Evolutionary conservation across 2,329 filamentous ascomycete genomes (phyloP).

Genomic region (Claviceps purpurea): DNA sequence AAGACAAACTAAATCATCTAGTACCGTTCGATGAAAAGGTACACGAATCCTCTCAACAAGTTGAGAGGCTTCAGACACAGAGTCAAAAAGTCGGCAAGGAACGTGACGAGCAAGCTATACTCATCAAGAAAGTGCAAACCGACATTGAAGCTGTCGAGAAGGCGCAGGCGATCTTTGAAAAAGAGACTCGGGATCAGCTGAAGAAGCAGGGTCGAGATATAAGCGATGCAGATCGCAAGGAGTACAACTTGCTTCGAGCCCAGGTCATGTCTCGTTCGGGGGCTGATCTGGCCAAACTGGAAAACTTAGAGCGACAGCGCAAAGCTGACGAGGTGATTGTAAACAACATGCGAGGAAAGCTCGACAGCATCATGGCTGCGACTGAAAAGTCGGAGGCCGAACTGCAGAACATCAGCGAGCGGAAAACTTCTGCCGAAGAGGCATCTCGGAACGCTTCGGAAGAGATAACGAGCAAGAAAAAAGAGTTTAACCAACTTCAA

Average conservation of each 20-base stretch:
- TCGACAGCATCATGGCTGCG: constrained; percentile 63
- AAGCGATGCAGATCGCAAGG: constrained; percentile 72
- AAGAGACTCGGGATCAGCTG: constrained; percentile 71
- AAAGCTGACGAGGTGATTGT: constrained; percentile 88
- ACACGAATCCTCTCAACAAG: constrained; percentile 57
- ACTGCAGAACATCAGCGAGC: constrained; percentile 52
- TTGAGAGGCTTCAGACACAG: constrained; percentile 53
- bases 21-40: constrained; percentile 91
- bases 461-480: constrained; percentile 81
- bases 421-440: constrained; percentile 48
- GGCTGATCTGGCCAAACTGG: constrained; percentile 66
- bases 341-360: constrained; percentile 76
- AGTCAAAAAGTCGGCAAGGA: constrained; percentile 63
- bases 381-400: constrained; percentile 64
- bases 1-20: constrained; percentile 72
- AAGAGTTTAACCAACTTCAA: constrained; percentile 72
- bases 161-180: constrained; percentile 77
- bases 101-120: constrained; percentile 54
- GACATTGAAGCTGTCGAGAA: constrained; percentile 78
- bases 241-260: constrained; percentile 73
- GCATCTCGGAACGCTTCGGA: constrained; percentile 54
- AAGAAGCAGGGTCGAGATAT: constrained; percentile 79
- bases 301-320: constrained; percentile 74
- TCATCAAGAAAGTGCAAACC: constrained; percentile 63
- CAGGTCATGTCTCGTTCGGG: constrained; percentile 77